Conservation (phyloP, 1,139 yeast genomes). For the Saccharomyces pastorianus region DNA sequence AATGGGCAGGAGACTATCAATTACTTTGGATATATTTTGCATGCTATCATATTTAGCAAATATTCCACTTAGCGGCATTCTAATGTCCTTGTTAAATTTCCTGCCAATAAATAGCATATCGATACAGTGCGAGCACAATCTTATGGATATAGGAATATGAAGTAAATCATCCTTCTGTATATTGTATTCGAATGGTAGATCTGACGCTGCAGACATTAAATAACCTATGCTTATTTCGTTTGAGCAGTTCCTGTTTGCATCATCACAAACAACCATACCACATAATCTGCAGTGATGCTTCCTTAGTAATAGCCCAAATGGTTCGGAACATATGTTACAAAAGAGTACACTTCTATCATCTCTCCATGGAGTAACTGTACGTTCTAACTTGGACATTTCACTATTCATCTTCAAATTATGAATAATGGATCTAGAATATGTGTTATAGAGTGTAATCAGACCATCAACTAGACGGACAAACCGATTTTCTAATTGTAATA, state of each 20-base stretch:
- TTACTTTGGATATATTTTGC: conserved; percentile 32
- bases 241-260: conserved; percentile 54
- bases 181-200: conserved; percentile 19
- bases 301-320: conserved; percentile 51
- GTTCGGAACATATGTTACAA: conserved; percentile 58
- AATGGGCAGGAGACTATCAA: conserved; percentile 36
- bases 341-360: conserved; percentile 42
- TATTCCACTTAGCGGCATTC: conserved; percentile 19
- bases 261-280: conserved; percentile 77
- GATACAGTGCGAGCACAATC: conserved; percentile 68
- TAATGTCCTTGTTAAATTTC: conserved; percentile 40
- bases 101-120: conserved; percentile 50
- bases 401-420: conserved; percentile 19
- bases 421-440: conserved; percentile 16
- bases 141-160: conserved; percentile 30
- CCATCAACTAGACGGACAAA: conserved; percentile 42
- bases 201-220: conserved; percentile 26
- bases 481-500: conserved; percentile 56
- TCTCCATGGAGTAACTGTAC: conserved; percentile 61
- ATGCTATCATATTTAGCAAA: conserved; percentile 32
- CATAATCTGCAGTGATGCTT: conserved; percentile 88
- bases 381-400: conserved; percentile 39
- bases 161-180: conserved; percentile 16
- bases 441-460: conserved; percentile 18
- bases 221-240: conserved; percentile 56